Percentiles rank a stretch among this genome's conserved stretches.
Evolutionary conservation across 2,329 filamentous ascomycete genomes (phyloP).

Genomic region (Fusarium bulbicola): DNA sequence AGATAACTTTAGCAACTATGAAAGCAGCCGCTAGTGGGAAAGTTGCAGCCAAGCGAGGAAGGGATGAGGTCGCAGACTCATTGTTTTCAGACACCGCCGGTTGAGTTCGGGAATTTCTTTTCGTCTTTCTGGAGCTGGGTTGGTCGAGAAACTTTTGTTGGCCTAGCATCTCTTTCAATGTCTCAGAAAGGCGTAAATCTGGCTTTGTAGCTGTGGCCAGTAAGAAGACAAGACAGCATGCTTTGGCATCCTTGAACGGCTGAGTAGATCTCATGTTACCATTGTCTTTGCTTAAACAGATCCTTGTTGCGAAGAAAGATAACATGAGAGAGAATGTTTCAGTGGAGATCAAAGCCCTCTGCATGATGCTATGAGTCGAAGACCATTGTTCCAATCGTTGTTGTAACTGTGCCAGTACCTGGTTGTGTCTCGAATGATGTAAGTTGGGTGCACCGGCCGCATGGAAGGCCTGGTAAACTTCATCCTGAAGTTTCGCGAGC

Average conservation of each 20-base stretch:
- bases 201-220: conserved; percentile 29
- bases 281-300: conserved; percentile 24
- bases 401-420: conserved; percentile 22
- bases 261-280: conserved; percentile 6
- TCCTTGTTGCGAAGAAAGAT: conserved; percentile 37
- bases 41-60: conserved; percentile 32
- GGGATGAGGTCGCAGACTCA: conserved; percentile 2
- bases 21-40: conserved; percentile 40
- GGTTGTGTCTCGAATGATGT: neutral
- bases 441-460: conserved; percentile 17
- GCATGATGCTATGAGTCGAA: conserved; percentile 22
- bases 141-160: neutral
- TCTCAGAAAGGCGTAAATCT: conserved; percentile 17
- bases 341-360: conserved; percentile 5
- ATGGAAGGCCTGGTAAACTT: conserved; percentile 32
- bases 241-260: conserved; percentile 31
- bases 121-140: neutral
- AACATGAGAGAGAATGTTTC: conserved; percentile 24
- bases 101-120: neutral
- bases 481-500: conserved; percentile 38
- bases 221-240: conserved; percentile 38
- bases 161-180: conserved; percentile 26
- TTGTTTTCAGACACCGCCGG: conserved; percentile 1
- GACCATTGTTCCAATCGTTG: conserved; percentile 38
- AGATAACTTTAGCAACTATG: conserved; percentile 25